Evolutionary conservation across 139 green algal species (phyloP).

Genomic region (Chlamydomonas urium): DNA sequence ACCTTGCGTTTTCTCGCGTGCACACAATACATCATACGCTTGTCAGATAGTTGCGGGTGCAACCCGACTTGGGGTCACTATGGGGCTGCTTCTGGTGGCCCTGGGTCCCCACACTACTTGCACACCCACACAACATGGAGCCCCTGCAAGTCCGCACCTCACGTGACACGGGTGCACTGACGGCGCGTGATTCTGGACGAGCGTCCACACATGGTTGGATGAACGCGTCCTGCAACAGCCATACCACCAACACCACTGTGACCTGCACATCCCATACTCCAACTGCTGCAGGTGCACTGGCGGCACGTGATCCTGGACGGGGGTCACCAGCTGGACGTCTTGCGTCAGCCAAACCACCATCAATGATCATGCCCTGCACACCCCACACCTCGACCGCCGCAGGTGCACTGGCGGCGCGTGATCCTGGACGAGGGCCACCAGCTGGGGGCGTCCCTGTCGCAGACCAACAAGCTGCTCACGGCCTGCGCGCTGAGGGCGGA

Average conservation of each 20-base stretch:
- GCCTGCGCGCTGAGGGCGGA: slow-evolving; percentile 68
- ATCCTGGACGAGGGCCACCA: slow-evolving; percentile 95
- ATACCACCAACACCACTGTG: slow-evolving; percentile 65
- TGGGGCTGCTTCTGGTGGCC: too few relatives aligned
- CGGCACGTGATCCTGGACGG: slow-evolving; percentile 90
- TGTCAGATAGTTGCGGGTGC: too few relatives aligned
- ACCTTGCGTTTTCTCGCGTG: too few relatives aligned
- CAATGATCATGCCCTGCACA: not conserved
- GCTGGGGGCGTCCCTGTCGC: slow-evolving; percentile 52
- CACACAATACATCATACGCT: too few relatives aligned
- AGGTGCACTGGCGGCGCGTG: slow-evolving; percentile 88
- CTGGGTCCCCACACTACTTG: not conserved
- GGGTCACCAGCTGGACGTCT: slow-evolving; percentile 79
- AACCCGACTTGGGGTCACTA: too few relatives aligned
- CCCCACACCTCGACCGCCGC: not conserved
- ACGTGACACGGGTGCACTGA: slow-evolving; percentile 75
- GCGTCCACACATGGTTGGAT: slow-evolving; percentile 89
- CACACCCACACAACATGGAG: not conserved
- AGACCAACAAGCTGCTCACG: slow-evolving; percentile 86
- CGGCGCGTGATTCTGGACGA: slow-evolving; percentile 90
- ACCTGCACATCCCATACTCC: not conserved
- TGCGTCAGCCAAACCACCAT: slow-evolving; percentile 74
- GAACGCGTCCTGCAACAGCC: slow-evolving; percentile 33
- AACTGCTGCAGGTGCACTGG: slow-evolving; percentile 76
- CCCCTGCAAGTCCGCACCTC: not conserved